Base-by-base conservation (phyloP, 257 asterid species). In the Solanum pimpinellifolium region DNA sequence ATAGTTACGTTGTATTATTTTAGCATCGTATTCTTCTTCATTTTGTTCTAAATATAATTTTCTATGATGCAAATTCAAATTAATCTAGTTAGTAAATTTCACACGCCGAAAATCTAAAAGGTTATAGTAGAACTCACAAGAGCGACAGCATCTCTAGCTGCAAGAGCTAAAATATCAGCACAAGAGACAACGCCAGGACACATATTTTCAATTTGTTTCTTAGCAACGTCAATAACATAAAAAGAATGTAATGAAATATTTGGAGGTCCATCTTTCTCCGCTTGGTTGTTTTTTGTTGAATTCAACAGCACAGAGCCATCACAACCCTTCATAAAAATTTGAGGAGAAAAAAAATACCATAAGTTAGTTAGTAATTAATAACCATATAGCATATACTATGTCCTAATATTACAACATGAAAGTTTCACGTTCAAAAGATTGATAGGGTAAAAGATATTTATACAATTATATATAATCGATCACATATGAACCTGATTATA, bases 161-260 rank as follows among this genome's bases (percentile, higher is more conserved):
- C 99, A 85, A 95, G 87, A 86, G 98, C 98, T 62, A 96, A 86
- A 46, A 94, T 93, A 89, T 95, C 99, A 75, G 99, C 98, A 89
- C 98, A 96, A 60, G 99, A 96, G n/a, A 96, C 97, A 13, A 95
- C 93, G 9, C 94, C 94, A 37, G 99, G 98, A 73, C 99, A 96
- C 69, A 72, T 74, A 52, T 91, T 89, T 85, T 96, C 99, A 7
- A 96, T 69, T 75, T 91, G 91, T 88, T 91, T 86, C 93, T 96
- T 96, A 8, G 94, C 97, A 85, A 85, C 75, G 18, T 96, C 98
- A 83, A 96, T 94, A 0, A 94, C 96, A 83, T 96, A 96, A 85
- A 96, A 95, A 29, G 99, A 97, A 88, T 96, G 99, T 86, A 96
- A 62, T 47, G 99, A 96, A 44, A 96, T 88, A 82, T 96, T 95